Evolutionary conservation across 805 yeast genomes (phyloP), one percentile per base, ranked within the genome.

Genomic region (Lachancea quebecensis): DNA sequence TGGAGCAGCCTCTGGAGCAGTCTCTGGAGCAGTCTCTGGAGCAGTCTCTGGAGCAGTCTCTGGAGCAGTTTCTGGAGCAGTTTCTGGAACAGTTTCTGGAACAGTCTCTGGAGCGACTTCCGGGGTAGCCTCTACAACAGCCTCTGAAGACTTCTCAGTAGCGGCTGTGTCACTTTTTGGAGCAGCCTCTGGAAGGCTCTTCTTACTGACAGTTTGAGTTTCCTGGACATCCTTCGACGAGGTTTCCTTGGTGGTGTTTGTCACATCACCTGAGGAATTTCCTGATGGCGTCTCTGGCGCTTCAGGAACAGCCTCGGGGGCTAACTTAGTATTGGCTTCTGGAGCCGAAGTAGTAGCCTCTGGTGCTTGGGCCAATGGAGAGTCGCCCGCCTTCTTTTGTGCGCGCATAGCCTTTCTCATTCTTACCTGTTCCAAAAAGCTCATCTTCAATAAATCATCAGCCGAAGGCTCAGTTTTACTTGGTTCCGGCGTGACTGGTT

Each of bases 381-480:
- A 31, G 15, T 34, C 38, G 25, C 38, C 49, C 2, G 50, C 39
- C 45, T 55, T 61, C 47, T 58, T 57, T 46, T 49, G 55, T 42
- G 60, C 64, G 37, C 59, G 44, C 35, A 55, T 58, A 16, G 58
- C 64, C 42, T 61, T 60, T 39, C 65, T 58, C 37, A 50, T 50
- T 41, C 51, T 57, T 16, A 56, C 62, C 35, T 58, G 57, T 49
- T 61, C 65, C 41, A 60, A 47, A 40, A 61, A 60, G 16, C 54
- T 53, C 44, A 55, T 58, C 41, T 51, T 59, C 6, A 54, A 52
- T 40, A 46, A 53, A 39, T 60, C 65, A 28, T 43, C 48, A 17
- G 43, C 47, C 28, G 42, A 21, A 21, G 46, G 43, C 44, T 40
- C 47, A 41, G 33, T 45, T 44, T 38, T 33, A 18, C 32, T 25